These are phyloP conservation scores for Ustilago xerochloae DNA, from an alignment of 1,284 basidiomycete species.

Conservation along the genomic window DNA sequence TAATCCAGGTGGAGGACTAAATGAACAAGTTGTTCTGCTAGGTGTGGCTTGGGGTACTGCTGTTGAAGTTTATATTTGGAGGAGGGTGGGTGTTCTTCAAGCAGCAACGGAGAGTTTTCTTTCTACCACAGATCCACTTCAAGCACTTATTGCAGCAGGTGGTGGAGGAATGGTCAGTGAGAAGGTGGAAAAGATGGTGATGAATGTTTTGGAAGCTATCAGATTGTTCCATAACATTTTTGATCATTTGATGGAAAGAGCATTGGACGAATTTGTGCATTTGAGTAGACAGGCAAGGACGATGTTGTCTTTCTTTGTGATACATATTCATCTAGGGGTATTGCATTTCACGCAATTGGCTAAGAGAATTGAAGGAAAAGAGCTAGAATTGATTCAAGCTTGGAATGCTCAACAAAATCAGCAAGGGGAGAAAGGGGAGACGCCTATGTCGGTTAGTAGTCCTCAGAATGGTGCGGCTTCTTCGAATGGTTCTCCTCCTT, in stretches of 20 bases:
- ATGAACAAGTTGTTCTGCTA: slow-evolving; percentile 46
- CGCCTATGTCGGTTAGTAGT: slow-evolving; percentile 15
- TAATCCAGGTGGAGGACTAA: slow-evolving; percentile 43
- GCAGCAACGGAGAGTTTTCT: slow-evolving; percentile 23
- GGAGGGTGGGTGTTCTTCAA: slow-evolving; percentile 37
- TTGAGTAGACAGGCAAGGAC: slow-evolving; percentile 39
- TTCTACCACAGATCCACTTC: slow-evolving; percentile 13
- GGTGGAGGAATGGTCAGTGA: slow-evolving; percentile 34
- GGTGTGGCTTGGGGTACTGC: slow-evolving; percentile 53
- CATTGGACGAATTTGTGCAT: slow-evolving; percentile 42
- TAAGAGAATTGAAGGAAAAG: slow-evolving; percentile 44
- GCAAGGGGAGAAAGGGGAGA: not conserved
- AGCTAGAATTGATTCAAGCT: slow-evolving; percentile 40
- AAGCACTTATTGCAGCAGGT: slow-evolving; percentile 28
- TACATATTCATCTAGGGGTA: slow-evolving; percentile 48
- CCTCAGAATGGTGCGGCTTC: too few relatives aligned
- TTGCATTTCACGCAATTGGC: slow-evolving; percentile 42
- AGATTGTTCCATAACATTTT: slow-evolving; percentile 49
- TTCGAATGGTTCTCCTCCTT: slow-evolving; percentile 3
- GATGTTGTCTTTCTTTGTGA: slow-evolving; percentile 46
- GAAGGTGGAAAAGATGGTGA: slow-evolving; percentile 45
- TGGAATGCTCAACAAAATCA: slow-evolving; percentile 17
- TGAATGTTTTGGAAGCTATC: slow-evolving; percentile 45
- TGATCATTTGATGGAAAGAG: slow-evolving; percentile 35
- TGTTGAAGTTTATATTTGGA: slow-evolving; percentile 53